These are phyloP conservation scores for Cavenderia fasciculata DNA, from an alignment of 78 protist species.

Conservation along the genomic window DNA sequence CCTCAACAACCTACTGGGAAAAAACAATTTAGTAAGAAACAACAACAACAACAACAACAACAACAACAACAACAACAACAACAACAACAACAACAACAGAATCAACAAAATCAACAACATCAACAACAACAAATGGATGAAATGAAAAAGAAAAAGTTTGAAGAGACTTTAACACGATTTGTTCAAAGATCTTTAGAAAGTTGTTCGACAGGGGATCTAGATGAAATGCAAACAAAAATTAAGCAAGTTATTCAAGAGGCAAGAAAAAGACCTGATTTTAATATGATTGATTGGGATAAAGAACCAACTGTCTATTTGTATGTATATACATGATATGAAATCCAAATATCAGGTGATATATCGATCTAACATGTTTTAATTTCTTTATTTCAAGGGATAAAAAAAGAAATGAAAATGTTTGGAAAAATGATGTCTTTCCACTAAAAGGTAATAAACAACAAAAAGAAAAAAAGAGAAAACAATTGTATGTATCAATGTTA, in stretches of 20 bases:
- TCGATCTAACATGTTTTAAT: not conserved
- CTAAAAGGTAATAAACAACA: constrained; percentile 8
- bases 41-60: not conserved
- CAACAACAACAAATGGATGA: not conserved
- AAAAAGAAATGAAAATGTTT: not conserved
- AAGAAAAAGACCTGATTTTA: not conserved
- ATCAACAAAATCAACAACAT: not conserved
- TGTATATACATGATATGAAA: not conserved
- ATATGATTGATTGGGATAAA: constrained; percentile 55
- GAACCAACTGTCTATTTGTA: constrained; percentile 49
- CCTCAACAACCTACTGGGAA: not conserved
- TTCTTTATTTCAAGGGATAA: not conserved
- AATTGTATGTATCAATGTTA: constrained; percentile 1
- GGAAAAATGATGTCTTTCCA: constrained; percentile 35
- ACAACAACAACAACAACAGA: not conserved
- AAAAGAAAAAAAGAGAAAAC: constrained; percentile 21
- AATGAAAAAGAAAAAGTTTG: not conserved
- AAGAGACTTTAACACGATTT: not conserved
- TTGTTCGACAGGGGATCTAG: constrained; percentile 12
- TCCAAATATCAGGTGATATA: not conserved
- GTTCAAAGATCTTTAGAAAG: constrained; percentile 30
- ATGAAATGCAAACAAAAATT: constrained; percentile 26
- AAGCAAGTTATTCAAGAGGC: constrained; percentile 19
- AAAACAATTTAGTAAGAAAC: constrained; percentile 1
- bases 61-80: constrained; percentile 1